Conservation (phyloP, 176 grass and related monocot species). For the Eragrostis curvula region DNA sequence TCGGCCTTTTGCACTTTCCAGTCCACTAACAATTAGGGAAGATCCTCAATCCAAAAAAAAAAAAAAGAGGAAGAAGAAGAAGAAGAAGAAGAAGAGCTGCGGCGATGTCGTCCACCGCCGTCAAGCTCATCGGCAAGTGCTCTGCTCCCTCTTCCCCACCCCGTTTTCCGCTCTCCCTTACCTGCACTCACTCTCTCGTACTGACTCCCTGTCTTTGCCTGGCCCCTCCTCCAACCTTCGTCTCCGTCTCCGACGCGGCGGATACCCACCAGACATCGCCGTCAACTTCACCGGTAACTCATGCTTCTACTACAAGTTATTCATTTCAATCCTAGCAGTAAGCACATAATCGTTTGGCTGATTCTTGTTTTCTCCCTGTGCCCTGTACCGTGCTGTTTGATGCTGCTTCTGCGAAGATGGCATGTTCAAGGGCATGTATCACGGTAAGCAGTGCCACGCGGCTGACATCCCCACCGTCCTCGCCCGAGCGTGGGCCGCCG, state of each 20-base stretch:
- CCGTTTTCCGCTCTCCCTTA: background rate
- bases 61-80: too few relatives aligned
- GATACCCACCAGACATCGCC: slow-evolving; percentile 71
- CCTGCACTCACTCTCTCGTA: background rate
- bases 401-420: slow-evolving; percentile 59
- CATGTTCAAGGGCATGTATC: slow-evolving; percentile 98
- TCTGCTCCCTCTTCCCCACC: background rate
- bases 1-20: background rate
- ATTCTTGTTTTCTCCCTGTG: background rate
- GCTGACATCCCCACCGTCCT: slow-evolving; percentile 81
- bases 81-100: too few relatives aligned
- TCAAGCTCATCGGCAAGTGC: slow-evolving; percentile 85
- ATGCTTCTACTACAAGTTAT: background rate
- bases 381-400: background rate
- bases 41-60: too few relatives aligned
- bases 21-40: too few relatives aligned
- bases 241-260: slow-evolving; percentile 36
- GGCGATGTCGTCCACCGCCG: slow-evolving; percentile 58
- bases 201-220: slow-evolving; percentile 14
- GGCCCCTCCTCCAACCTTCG: slow-evolving; percentile 14
- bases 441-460: slow-evolving; percentile 82
- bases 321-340: background rate
- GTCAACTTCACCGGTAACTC: slow-evolving; percentile 84
- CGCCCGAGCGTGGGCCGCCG: slow-evolving; percentile 78
- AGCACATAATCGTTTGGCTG: background rate